These are phyloP conservation scores for Jackrogersella multiformis DNA, from an alignment of 495 filamentous ascomycete genomes.

Conservation along the genomic window DNA sequence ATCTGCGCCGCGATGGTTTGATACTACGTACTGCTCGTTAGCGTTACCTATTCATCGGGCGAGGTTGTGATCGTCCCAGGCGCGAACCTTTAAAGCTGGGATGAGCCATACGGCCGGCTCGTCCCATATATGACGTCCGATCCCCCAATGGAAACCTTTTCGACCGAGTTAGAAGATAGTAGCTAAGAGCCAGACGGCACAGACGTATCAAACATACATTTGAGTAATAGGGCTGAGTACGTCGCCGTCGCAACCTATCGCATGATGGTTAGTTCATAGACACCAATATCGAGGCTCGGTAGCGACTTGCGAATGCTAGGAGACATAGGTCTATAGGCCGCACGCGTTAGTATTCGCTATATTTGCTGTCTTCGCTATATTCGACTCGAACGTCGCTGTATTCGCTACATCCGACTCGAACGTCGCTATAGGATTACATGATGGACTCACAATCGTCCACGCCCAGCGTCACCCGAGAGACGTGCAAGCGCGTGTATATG, in stretches of 20 bases:
- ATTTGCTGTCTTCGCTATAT: not conserved
- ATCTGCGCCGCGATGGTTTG: constrained; percentile 8
- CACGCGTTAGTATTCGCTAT: not conserved
- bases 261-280: not conserved
- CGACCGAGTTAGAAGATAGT: not conserved
- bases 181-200: not conserved
- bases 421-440: too few relatives aligned
- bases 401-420: too few relatives aligned
- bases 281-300: not conserved
- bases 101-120: constrained; percentile 1
- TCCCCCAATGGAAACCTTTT: constrained; percentile 11
- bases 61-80: not conserved
- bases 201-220: not conserved
- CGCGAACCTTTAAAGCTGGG: not conserved
- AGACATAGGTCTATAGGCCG: not conserved
- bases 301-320: constrained; percentile 1
- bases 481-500: not conserved
- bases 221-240: not conserved
- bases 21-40: not conserved
- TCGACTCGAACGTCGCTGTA: not conserved
- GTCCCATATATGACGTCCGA: constrained; percentile 5
- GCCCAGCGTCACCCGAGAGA: not conserved
- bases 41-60: not conserved
- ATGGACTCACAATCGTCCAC: constrained; percentile 8
- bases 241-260: not conserved